Evolutionary conservation across 2,329 filamentous ascomycete genomes (phyloP), one percentile per base, ranked within the genome.

Genomic region (Remersonia thermophila): DNA sequence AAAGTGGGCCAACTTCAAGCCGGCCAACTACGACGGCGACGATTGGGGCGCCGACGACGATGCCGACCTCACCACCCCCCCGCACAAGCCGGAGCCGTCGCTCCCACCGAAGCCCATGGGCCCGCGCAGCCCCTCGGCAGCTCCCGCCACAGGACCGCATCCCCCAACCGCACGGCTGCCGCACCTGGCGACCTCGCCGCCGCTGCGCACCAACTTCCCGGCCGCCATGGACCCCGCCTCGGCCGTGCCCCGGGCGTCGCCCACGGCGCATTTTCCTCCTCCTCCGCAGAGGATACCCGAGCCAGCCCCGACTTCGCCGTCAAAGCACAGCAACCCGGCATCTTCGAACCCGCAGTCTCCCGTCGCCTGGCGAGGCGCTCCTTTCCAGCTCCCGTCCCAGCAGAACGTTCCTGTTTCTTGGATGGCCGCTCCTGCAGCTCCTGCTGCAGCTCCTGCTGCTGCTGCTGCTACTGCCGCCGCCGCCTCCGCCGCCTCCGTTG

Each of bases 1-100:
- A 60, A 93, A 93, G 71, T 96, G 89, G 89, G 80, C 89, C 27
- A 81, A 93, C 51, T 89, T 89, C 26, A 89, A 87, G 58, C 69
- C 76, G 40, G 78, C 82, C 49, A 83, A 76, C 53, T 96, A 96
- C 53, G 87, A 89, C 51, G 89, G 87, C 44, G 86, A 93, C 51
- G 89, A 94, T 53, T 95, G 89, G 87, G 89, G 85, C 26, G 80
- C 68, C 38, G 76, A 80, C 26, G 71, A 74, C 39, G 71, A 74
- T 39, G 71, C 75, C n/a, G 71, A 23, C 20, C 20, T 23, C 20
- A 9, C 5, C 20, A 23, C 77, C 23, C 65, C 68, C 3, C 61
- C 76, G 36, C 69, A 73, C 28, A 67, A 70, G 26, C 50, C 32
- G 4, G 39, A 42, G 8, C 37, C 42, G 6, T 39, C 36, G 7